Conservation (phyloP, 1,284 basidiomycete genomes). For the Moesziomyces sp. region DNA sequence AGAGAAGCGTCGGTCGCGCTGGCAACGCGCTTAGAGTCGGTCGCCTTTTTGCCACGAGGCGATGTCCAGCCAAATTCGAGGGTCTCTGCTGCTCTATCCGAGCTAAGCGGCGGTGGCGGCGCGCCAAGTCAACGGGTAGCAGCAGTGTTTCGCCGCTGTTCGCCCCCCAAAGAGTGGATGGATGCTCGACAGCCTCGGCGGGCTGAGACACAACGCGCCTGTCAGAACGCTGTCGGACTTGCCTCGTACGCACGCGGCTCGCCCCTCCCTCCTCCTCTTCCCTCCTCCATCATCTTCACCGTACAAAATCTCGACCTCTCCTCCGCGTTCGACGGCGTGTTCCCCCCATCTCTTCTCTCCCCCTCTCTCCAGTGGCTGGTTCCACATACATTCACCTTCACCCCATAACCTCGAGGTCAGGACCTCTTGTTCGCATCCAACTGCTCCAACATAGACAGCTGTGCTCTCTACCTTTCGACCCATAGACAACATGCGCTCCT, state of each 20-base stretch:
- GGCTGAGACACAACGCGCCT: no score
- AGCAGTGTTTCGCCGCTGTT: no score
- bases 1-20: no score
- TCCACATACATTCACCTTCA: conserved; percentile 18
- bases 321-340: conserved; percentile 14
- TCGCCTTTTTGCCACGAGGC: no score
- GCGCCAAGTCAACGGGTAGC: no score
- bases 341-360: conserved; percentile 1
- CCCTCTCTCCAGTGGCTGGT: conserved; percentile 29
- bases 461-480: conserved; percentile 8
- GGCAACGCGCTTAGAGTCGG: no score
- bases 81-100: no score
- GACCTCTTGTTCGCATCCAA: conserved; percentile 10
- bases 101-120: no score
- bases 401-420: conserved; percentile 10
- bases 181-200: no score
- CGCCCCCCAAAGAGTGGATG: no score
- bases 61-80: no score
- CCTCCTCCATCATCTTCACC: conserved; percentile 11
- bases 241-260: neutral
- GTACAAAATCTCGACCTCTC: conserved; percentile 1
- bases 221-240: neutral
- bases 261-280: neutral
- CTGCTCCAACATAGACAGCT: conserved; percentile 5
- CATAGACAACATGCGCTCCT: conserved; percentile 25